A percentile compares a stretch with the other conserved stretches of the same genome.
Conservation (phyloP, 2,329 filamentous ascomycete genomes). For the Penicillium corylophilum region DNA sequence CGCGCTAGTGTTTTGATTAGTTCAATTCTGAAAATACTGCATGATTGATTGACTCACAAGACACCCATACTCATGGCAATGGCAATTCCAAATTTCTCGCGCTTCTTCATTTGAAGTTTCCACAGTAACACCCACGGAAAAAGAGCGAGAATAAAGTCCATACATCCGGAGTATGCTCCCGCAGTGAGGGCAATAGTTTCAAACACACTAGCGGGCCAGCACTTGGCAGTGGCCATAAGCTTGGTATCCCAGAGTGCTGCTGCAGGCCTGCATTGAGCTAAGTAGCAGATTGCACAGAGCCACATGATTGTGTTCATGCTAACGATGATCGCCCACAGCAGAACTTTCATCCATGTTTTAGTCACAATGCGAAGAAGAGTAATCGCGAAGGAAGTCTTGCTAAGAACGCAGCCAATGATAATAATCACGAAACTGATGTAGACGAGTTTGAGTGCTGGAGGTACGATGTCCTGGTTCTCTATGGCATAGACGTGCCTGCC, state of each 20-base stretch:
- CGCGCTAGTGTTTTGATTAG: constrained; percentile 14
- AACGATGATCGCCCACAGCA: constrained; percentile 26
- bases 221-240: constrained; percentile 18
- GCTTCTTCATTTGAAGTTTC: constrained; percentile 27
- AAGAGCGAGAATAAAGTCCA: constrained; percentile 30
- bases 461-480: constrained; percentile 15
- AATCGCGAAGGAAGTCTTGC: constrained; percentile 27
- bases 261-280: constrained; percentile 21
- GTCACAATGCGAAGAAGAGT: constrained; percentile 26
- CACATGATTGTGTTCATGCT: constrained; percentile 26
- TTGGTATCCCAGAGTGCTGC: constrained; percentile 18
- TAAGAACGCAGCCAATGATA: constrained; percentile 23
- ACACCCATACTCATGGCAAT: constrained; percentile 29
- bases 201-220: constrained; percentile 20
- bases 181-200: constrained; percentile 21
- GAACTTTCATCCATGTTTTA: constrained; percentile 17
- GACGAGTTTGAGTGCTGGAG: constrained; percentile 14
- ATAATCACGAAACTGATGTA: constrained; percentile 16
- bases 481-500: constrained; percentile 26
- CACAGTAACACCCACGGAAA: constrained; percentile 28
- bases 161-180: constrained; percentile 22
- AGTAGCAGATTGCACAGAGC: constrained; percentile 21
- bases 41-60: constrained; percentile 18
- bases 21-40: background rate
- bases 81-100: constrained; percentile 28